phyloP scores from a whole-genome alignment of 129 eudicot species.

The Chrysanthemum lavandulifolium region DNA sequence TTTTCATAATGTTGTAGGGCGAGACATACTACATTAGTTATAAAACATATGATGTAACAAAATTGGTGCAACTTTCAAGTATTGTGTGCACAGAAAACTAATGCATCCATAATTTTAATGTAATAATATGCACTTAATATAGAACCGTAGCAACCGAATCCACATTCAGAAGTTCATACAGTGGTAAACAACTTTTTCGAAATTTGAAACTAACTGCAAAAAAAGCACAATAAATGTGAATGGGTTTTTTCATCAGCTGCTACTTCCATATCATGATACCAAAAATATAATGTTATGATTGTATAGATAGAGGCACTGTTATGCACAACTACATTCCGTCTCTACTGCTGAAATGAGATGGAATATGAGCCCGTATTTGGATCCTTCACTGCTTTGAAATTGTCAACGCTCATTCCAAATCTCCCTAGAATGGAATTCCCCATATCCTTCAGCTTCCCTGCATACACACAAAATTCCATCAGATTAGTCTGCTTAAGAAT shows the following conservation, averaged over 20 bases:
- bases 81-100: too few species aligned
- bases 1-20: neutral
- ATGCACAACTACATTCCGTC: constrained; percentile 16
- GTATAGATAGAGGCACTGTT: neutral
- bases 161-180: neutral
- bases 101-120: constrained; percentile 6
- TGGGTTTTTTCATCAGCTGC: too few species aligned
- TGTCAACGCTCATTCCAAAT: constrained; percentile 98
- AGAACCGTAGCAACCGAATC: neutral
- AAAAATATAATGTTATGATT: neutral
- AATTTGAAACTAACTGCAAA: neutral
- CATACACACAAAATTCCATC: constrained; percentile 13
- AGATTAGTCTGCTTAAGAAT: neutral
- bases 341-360: constrained; percentile 66
- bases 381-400: constrained; percentile 91
- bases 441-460: constrained; percentile 90
- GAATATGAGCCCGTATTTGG: constrained; percentile 96
- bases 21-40: neutral
- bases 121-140: constrained; percentile 1
- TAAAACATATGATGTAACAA: too few species aligned
- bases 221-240: neutral
- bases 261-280: neutral
- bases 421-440: constrained; percentile 82
- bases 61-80: too few species aligned
- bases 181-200: neutral